phyloP scores from a whole-genome alignment of 345 rosid species.

The Adansonia digitata region DNA sequence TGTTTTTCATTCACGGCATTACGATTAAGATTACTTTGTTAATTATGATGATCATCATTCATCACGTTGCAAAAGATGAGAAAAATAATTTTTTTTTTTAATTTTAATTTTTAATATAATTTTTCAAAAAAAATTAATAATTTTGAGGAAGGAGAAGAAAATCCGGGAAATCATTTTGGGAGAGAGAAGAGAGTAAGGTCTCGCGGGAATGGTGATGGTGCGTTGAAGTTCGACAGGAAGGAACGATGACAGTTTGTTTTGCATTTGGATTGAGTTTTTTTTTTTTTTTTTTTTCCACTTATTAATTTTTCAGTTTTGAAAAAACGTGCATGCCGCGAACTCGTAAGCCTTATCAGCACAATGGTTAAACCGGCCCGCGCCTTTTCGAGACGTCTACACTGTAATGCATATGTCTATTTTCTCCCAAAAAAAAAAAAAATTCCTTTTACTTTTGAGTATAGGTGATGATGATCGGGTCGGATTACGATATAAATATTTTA shows the following conservation, averaged over 20 bases:
- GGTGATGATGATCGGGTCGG: too few species aligned
- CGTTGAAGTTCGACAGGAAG: constrained; percentile 26
- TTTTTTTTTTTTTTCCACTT: neutral
- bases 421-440: too few species aligned
- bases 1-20: constrained; percentile 15
- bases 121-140: neutral
- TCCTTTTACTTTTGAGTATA: too few species aligned
- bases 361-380: neutral
- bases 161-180: constrained; percentile 2
- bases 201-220: constrained; percentile 35
- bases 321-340: constrained; percentile 5
- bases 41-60: neutral
- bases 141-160: constrained; percentile 5
- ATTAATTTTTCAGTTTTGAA: neutral
- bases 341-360: neutral
- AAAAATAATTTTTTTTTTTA: neutral
- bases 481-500: too few species aligned
- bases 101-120: too few species aligned
- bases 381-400: neutral
- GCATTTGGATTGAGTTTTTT: neutral
- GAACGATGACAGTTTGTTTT: constrained; percentile 3
- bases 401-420: too few species aligned
- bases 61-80: neutral
- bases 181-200: constrained; percentile 30
- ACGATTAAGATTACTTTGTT: neutral